These are phyloP conservation scores for Gossypium sturtianum DNA, from an alignment of 345 rosid genomes.

Conservation along the genomic window DNA sequence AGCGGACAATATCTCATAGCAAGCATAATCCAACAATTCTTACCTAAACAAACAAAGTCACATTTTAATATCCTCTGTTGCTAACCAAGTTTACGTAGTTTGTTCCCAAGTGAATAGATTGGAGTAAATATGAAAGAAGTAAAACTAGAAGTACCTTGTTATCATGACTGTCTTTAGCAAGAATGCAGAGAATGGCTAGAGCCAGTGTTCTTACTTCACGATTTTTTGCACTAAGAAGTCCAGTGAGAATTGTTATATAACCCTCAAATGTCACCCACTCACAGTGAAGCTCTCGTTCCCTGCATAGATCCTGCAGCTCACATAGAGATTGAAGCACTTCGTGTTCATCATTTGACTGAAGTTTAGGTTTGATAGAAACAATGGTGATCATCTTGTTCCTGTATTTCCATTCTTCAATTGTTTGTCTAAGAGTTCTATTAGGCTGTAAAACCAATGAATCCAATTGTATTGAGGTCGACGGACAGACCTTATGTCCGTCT, in stretches of 20 bases:
- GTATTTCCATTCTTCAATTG: conserved; percentile 24
- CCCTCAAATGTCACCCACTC: conserved; percentile 19
- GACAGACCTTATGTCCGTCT: conserved; percentile 21
- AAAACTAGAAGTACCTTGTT: conserved; percentile 22
- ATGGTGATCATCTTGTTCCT: conserved; percentile 25
- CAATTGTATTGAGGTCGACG: conserved; percentile 10
- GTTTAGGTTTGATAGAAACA: conserved; percentile 21
- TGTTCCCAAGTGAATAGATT: not conserved
- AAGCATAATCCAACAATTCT: not conserved
- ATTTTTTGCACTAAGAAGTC: conserved; percentile 20
- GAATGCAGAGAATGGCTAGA: conserved; percentile 22
- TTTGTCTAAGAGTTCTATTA: conserved; percentile 20
- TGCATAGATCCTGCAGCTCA: conserved; percentile 21
- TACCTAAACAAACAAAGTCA: not conserved
- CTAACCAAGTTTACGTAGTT: not conserved
- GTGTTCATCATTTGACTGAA: conserved; percentile 20
- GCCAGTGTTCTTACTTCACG: conserved; percentile 21
- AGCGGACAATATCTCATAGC: too few species aligned
- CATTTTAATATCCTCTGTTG: not conserved
- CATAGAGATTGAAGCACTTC: conserved; percentile 18
- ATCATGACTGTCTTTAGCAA: conserved; percentile 18
- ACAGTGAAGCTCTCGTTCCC: conserved; percentile 12
- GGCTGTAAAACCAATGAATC: conserved; percentile 18
- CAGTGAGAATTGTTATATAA: conserved; percentile 15
- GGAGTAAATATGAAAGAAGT: not conserved